Evolutionary conservation across 129 eudicot species (phyloP), one percentile per base, ranked within the genome.

Genomic region (Centrapalus pauciflorus): DNA sequence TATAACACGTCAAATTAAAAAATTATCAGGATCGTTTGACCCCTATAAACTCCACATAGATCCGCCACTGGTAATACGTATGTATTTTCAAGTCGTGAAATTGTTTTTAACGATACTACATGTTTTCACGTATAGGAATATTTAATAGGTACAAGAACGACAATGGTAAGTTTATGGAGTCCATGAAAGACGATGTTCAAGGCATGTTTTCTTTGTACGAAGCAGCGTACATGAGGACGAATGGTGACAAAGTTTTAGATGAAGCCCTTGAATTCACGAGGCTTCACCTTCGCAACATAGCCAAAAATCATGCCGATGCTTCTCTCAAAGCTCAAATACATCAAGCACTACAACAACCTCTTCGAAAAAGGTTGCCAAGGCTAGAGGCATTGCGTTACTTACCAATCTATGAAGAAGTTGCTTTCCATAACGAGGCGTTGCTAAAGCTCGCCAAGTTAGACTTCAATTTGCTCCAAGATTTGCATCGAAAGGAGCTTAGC

Each of bases 141-240:
- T 76, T 81, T 32, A 17, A 56, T 3, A 71, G 60, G 49, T 80
- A 63, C 55, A 62, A 3, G 40, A 74, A 75, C 1, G 6, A 2
- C 24, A 6, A 45, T 5, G 80, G 83, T 0, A 40, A 67, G 19
- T 71, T 76, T 52, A 56, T 52, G 12, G 29, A 28, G 1, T 1
- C 24, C 0, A 48, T 73, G 1, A 33, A 6, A 10, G 2, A 10
- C 5, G 77, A 82, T 54, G 38, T 16, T 0, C 8, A 32, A 28
- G 81, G 87, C 1, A 19, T 82, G 66, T 25, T 82, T 17, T 48
- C 78, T 66, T 64, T 82, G 14, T 82, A 78, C 45, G 83, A 82
- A 43, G 88, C 88, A 10, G 19, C 84, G 10, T 55, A 35, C 7
- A 12, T 83, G 20, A 28, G 84, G 19, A 23, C 7, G 4, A 77